phyloP scores from a whole-genome alignment of 129 eudicot species.

The Flaveria robusta region DNA sequence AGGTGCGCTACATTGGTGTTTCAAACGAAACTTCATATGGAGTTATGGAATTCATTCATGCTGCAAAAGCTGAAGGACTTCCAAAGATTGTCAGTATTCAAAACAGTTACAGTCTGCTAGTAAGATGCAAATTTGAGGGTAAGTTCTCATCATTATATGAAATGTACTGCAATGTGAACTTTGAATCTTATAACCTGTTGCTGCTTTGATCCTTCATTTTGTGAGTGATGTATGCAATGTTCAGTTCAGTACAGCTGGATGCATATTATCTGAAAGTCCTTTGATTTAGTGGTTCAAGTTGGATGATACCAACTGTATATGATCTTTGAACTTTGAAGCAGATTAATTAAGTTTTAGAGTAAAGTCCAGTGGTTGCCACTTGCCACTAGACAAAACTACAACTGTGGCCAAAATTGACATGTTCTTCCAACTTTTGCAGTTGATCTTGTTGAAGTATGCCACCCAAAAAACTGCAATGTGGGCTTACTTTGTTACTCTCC shows the following conservation, averaged over 20 bases:
- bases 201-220: neutral
- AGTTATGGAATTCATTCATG: constrained; percentile 89
- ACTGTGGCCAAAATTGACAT: neutral
- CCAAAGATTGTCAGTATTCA: constrained; percentile 97
- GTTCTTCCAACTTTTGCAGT: constrained; percentile 44
- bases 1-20: constrained; percentile 96
- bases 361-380: neutral
- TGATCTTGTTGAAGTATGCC: constrained; percentile 98
- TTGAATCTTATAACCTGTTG: neutral
- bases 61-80: constrained; percentile 76
- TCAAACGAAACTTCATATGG: constrained; percentile 98
- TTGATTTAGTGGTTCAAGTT: constrained; percentile 4
- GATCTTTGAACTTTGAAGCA: neutral
- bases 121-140: constrained; percentile 86
- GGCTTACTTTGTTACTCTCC: constrained; percentile 96
- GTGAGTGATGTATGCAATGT: constrained; percentile 4
- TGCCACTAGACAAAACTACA: neutral
- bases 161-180: neutral
- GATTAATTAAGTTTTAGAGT: neutral
- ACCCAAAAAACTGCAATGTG: constrained; percentile 82
- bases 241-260: neutral
- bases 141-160: constrained; percentile 4
- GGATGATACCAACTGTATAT: constrained; percentile 1
- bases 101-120: constrained; percentile 76
- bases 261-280: neutral